Evolutionary conservation across 2,329 filamentous ascomycete species (phyloP).

Genomic region (Aspergillus sp.): DNA sequence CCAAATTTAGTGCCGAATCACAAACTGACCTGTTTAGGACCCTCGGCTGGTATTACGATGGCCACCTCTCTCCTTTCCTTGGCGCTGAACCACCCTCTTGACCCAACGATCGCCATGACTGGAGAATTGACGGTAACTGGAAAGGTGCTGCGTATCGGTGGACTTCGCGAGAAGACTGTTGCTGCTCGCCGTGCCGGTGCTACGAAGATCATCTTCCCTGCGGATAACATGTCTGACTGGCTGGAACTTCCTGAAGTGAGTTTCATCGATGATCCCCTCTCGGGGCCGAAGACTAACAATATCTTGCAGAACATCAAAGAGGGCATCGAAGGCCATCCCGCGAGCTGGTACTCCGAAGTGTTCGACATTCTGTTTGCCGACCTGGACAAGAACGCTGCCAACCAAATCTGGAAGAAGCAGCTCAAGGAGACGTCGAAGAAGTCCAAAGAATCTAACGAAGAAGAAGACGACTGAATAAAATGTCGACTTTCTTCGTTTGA

Average conservation of each 20-base stretch:
- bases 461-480: constrained; percentile 26
- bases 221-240: constrained; percentile 96
- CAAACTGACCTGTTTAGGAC: constrained; percentile 44
- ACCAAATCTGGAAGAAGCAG: constrained; percentile 67
- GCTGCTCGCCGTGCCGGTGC: constrained; percentile 89
- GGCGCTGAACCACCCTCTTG: constrained; percentile 73
- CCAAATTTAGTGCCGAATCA: background rate
- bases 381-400: constrained; percentile 71
- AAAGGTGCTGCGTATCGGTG: constrained; percentile 92
- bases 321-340: constrained; percentile 86
- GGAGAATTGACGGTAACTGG: constrained; percentile 95
- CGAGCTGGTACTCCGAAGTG: constrained; percentile 91
- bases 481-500: constrained; percentile 7
- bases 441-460: constrained; percentile 26
- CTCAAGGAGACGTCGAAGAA: constrained; percentile 56
- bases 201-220: constrained; percentile 90
- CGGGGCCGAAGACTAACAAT: constrained; percentile 12
- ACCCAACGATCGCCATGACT: constrained; percentile 94
- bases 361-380: constrained; percentile 87
- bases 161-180: constrained; percentile 93
- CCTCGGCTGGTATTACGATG: constrained; percentile 96
- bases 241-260: constrained; percentile 91
- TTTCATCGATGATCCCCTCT: constrained; percentile 21
- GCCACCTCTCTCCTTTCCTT: constrained; percentile 87
- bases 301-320: constrained; percentile 86